Conservation (phyloP, 176 grass and related monocot genomes). For the Stipa capillata region DNA sequence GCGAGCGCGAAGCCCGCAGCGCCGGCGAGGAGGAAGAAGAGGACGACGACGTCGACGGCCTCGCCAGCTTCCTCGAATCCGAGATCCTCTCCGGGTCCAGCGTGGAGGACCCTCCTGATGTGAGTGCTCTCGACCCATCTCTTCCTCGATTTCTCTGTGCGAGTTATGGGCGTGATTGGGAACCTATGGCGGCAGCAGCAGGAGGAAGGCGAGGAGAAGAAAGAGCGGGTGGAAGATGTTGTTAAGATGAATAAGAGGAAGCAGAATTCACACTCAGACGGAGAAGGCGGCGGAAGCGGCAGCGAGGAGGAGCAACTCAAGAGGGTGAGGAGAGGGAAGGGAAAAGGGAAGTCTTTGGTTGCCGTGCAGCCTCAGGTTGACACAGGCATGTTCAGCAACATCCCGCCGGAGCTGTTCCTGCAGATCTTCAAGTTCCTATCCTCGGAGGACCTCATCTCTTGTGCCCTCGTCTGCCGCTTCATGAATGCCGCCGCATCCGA, state of each 20-base stretch:
- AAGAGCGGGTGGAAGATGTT: not conserved
- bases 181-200: not conserved
- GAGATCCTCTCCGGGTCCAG: slow-evolving; percentile 70
- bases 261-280: not conserved
- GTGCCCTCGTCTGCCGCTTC: slow-evolving; percentile 67
- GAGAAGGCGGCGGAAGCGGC: not conserved
- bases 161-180: not conserved
- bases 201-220: not conserved
- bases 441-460: slow-evolving; percentile 86
- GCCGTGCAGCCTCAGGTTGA: slow-evolving; percentile 44
- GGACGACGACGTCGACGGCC: slow-evolving; percentile 63
- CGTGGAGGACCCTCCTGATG: slow-evolving; percentile 6
- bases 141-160: not conserved
- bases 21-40: slow-evolving; percentile 15
- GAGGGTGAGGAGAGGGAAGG: slow-evolving; percentile 20
- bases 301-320: slow-evolving; percentile 30
- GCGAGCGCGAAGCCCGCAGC: not conserved
- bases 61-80: slow-evolving; percentile 74
- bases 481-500: slow-evolving; percentile 73
- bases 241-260: slow-evolving; percentile 21
- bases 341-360: slow-evolving; percentile 31
- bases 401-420: slow-evolving; percentile 66
- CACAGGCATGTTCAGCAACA: slow-evolving; percentile 46
- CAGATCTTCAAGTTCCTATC: slow-evolving; percentile 97
- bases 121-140: not conserved